phyloP scores from a whole-genome alignment of 208 protist species.

The Trypanosoma avium region DNA sequence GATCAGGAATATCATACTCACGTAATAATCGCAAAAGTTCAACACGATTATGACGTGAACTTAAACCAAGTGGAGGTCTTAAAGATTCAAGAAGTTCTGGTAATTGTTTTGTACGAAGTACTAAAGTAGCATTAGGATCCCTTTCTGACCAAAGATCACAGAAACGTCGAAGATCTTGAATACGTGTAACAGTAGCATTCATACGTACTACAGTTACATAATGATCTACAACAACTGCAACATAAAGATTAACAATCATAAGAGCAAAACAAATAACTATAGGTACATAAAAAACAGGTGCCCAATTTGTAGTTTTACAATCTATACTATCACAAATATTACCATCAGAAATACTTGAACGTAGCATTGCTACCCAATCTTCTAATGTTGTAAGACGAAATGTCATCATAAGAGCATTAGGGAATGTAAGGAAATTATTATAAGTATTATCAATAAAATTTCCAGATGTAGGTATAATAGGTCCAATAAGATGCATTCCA shows the following conservation, averaged over 20 bases:
- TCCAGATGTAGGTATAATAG: constrained; percentile 61
- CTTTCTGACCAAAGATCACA: constrained; percentile 60
- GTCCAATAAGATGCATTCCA: constrained; percentile 87
- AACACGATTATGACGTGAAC: constrained; percentile 57
- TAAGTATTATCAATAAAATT: constrained; percentile 75
- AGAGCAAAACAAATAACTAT: constrained; percentile 81
- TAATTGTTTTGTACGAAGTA: constrained; percentile 55
- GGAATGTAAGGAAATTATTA: constrained; percentile 88
- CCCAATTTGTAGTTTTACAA: constrained; percentile 78
- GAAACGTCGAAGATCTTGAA: constrained; percentile 81
- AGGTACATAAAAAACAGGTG: constrained; percentile 82
- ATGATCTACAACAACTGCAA: constrained; percentile 82
- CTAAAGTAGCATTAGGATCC: constrained; percentile 79
- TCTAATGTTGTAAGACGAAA: constrained; percentile 88
- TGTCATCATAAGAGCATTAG: constrained; percentile 85
- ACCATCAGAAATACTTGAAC: constrained; percentile 60
- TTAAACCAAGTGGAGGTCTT: constrained; percentile 79
- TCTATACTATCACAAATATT: constrained; percentile 38
- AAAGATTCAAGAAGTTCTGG: constrained; percentile 79
- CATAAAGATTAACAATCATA: constrained; percentile 77
- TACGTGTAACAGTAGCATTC: constrained; percentile 57
- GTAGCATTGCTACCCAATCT: constrained; percentile 86
- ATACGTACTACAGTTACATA: constrained; percentile 80
- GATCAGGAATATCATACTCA: constrained; percentile 89
- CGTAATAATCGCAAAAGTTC: constrained; percentile 79